These are phyloP conservation scores for Acacia crassicarpa DNA, from an alignment of 306 rosid species.

Conservation along the genomic window DNA sequence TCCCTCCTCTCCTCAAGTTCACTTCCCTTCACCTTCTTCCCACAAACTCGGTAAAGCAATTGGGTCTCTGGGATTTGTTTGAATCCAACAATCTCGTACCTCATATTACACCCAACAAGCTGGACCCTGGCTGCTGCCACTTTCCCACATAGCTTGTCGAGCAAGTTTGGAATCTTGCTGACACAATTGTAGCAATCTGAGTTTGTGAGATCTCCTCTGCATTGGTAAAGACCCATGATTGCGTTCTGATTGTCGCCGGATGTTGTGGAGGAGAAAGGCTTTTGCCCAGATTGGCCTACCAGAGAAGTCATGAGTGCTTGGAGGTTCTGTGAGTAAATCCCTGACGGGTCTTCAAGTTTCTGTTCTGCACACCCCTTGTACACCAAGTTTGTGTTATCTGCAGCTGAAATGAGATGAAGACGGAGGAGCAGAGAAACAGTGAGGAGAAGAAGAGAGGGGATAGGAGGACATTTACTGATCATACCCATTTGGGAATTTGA, in stretches of 20 bases:
- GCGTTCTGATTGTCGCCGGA: constrained; percentile 46
- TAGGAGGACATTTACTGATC: constrained; percentile 15
- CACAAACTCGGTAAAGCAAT: constrained; percentile 57
- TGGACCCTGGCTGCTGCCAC: constrained; percentile 63
- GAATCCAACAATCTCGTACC: constrained; percentile 67
- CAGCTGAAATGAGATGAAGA: constrained; percentile 23
- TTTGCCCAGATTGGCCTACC: constrained; percentile 50
- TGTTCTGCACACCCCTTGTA: constrained; percentile 71
- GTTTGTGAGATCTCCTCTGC: constrained; percentile 74
- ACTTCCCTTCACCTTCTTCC: constrained; percentile 44
- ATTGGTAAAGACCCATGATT: constrained; percentile 63
- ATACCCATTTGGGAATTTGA: constrained; percentile 37
- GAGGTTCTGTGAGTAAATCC: constrained; percentile 54
- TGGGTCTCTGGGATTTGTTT: constrained; percentile 53
- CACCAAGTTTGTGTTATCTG: constrained; percentile 47
- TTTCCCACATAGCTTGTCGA: constrained; percentile 47
- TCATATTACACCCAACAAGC: constrained; percentile 58
- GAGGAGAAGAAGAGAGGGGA: constrained; percentile 19
- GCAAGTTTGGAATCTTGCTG: constrained; percentile 44
- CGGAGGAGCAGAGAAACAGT: not conserved
- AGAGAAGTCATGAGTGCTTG: constrained; percentile 52
- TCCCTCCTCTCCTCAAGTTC: constrained; percentile 62
- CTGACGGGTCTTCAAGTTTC: constrained; percentile 53
- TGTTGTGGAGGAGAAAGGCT: constrained; percentile 47
- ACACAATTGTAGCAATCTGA: constrained; percentile 58